Evolutionary conservation across 2,329 filamentous ascomycete genomes (phyloP).

Genomic region (Aspergillus novoparasiticus): DNA sequence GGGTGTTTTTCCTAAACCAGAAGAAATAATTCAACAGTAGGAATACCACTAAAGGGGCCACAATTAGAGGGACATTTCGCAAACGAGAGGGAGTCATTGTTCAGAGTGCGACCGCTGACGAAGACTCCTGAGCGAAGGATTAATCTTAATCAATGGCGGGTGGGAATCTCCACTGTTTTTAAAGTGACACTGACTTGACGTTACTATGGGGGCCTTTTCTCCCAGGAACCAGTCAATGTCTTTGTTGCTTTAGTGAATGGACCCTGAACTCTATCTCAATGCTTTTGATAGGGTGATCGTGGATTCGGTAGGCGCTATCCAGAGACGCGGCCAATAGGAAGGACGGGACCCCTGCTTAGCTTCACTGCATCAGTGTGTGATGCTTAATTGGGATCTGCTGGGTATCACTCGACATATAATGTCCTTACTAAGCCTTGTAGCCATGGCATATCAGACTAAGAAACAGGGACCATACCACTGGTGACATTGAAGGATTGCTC

Average conservation of each 20-base stretch:
- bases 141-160: too few relatives aligned
- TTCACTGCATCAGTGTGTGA: neutral
- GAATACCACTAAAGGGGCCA: neutral
- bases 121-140: neutral
- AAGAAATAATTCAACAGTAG: neutral
- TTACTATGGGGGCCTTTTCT: neutral
- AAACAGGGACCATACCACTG: neutral
- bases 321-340: neutral
- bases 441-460: neutral
- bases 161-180: neutral
- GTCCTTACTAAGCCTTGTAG: too few relatives aligned
- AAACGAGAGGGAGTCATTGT: neutral
- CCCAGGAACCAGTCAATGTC: neutral
- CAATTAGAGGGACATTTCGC: neutral
- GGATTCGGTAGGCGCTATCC: neutral
- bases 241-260: neutral
- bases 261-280: neutral
- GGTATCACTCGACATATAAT: too few relatives aligned
- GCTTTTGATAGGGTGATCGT: neutral
- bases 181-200: neutral
- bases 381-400: neutral
- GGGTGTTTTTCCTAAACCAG: neutral
- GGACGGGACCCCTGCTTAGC: neutral
- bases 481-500: too few relatives aligned
- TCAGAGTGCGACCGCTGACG: neutral